Base-by-base conservation (phyloP, 1,284 basidiomycete genomes). In the Rhodotorula sp. region DNA sequence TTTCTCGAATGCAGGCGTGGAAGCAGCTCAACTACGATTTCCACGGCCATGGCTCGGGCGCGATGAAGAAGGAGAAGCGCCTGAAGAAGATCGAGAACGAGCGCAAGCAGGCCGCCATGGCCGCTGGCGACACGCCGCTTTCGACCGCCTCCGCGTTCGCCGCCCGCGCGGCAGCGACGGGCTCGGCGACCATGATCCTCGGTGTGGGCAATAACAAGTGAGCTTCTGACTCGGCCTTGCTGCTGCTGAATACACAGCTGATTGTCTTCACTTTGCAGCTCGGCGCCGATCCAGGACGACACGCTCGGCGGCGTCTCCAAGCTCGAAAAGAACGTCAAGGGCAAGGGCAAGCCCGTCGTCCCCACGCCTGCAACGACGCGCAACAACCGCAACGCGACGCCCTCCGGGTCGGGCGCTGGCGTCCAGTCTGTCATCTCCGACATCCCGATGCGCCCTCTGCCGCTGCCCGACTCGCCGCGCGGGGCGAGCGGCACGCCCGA, bases 51-150 rank as follows among this genome's bases (percentile, higher is more conserved):
- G 92, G 92, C 2, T 91, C 89, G 1, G 94, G 94, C 9, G 90
- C 90, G 83, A 91, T 91, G 87, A 97, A 97, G 86, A 93, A 90
- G 49, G 93, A 96, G 85, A 96, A 96, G 82, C 86, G 91, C 74
- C 79, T 97, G 78, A 92, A 93, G 86, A 93, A 91, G 85, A 95
- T 97, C 75, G 91, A 89, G 34, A 92, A 97, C 79, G 94, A 97
- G 84, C 88, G 90, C 81, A 96, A 95, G 85, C 87, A 64, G 91
- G 87, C 88, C 76, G 90, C 92, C 17, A 97, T 96, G 93, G 87
- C 86, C 13, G 92, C 92, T 75, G 91, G 92, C 5, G 94, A 97
- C 82, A 97, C 93, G 13, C 93, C 94, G 7, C 83, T 93, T 61
- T 93, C 91, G 79, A 96, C 96, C 90, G 92, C 89, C 74, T 87